phyloP scores from a whole-genome alignment of 257 asterid species.

The Ligustrum vulgare region DNA sequence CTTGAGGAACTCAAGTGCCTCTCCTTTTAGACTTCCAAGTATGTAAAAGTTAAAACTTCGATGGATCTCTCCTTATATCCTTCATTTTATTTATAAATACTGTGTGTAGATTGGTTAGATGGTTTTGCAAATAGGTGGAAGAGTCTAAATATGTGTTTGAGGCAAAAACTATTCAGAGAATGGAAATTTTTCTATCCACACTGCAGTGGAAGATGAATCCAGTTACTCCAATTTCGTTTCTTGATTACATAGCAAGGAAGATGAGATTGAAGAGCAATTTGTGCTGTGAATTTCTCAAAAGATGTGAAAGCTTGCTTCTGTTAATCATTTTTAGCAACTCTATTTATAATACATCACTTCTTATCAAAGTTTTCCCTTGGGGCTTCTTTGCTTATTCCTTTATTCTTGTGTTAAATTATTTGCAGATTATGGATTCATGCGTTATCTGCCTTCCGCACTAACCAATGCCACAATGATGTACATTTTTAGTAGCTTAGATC shows the following conservation, averaged over 20 bases:
- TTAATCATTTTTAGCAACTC: constrained; percentile 41
- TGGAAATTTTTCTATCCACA: constrained; percentile 65
- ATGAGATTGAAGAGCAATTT: constrained; percentile 33
- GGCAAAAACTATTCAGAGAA: constrained; percentile 60
- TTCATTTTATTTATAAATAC: too few species aligned
- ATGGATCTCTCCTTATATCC: neutral
- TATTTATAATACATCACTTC: neutral
- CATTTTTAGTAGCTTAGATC: constrained; percentile 55
- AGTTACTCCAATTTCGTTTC: constrained; percentile 55
- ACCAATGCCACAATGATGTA: constrained; percentile 82
- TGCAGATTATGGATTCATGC: constrained; percentile 5
- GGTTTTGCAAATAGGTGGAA: constrained; percentile 37
- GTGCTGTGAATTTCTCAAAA: constrained; percentile 37
- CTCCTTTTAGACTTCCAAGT: too few species aligned
- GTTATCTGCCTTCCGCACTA: constrained; percentile 65
- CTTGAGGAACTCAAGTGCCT: too few species aligned
- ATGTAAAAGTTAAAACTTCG: constrained; percentile 13
- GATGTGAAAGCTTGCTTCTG: too few species aligned
- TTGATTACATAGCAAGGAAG: constrained; percentile 50
- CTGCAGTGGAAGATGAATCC: constrained; percentile 71
- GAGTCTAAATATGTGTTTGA: too few species aligned
- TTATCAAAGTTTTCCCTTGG: neutral
- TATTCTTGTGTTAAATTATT: neutral
- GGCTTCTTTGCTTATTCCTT: neutral
- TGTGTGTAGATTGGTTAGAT: neutral